Conservation (phyloP, 2,329 filamentous ascomycete genomes). For the Ophiostoma sp. region DNA sequence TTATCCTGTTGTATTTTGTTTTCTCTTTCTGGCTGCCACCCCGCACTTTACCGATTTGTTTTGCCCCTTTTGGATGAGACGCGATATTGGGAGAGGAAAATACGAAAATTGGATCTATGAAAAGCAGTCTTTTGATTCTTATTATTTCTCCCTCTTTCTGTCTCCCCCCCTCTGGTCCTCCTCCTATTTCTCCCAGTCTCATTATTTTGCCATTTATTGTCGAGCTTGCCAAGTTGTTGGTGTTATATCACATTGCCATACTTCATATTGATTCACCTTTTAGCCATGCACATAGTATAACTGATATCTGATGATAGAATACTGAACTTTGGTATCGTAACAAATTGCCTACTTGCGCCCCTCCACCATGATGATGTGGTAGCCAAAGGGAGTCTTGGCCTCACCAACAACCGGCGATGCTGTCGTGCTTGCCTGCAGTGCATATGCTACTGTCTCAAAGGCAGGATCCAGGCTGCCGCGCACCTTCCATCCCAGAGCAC, state of each 20-base stretch:
- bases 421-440: conserved; percentile 61
- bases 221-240: no score
- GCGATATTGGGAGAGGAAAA: not conserved
- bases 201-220: no score
- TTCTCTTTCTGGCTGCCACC: not conserved
- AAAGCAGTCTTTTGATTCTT: not conserved
- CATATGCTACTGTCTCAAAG: conserved; percentile 69
- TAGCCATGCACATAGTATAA: not conserved
- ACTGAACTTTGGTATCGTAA: not conserved
- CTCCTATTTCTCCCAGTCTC: not conserved
- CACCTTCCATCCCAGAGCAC: conserved; percentile 66
- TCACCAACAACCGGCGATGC: conserved; percentile 61
- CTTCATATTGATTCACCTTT: no score
- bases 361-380: conserved; percentile 75
- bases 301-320: not conserved
- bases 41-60: not conserved
- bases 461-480: conserved; percentile 61
- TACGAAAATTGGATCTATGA: not conserved
- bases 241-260: no score
- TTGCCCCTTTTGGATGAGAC: not conserved
- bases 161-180: no score
- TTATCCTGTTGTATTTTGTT: not conserved
- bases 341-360: conserved; percentile 42
- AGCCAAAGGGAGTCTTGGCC: conserved; percentile 69
- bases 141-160: not conserved